Conservation (phyloP, 306 rosid genomes). For the Hippophae gyantsensis region DNA sequence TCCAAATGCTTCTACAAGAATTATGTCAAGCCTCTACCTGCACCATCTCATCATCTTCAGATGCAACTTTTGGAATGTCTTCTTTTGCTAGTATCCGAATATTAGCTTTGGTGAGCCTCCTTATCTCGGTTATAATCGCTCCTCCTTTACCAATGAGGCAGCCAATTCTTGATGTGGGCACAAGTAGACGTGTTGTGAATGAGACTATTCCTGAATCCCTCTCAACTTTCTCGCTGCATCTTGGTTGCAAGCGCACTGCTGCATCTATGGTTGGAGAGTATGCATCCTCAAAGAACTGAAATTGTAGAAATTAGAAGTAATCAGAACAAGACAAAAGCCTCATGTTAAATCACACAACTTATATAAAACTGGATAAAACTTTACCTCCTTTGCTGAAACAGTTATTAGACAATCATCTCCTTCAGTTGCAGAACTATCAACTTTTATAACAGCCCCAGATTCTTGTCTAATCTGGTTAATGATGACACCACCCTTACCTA, state of each 20-base stretch:
- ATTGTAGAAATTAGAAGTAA: slow-evolving; percentile 12
- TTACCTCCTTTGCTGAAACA: slow-evolving; percentile 86
- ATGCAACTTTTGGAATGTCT: slow-evolving; percentile 83
- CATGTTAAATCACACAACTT: neutral
- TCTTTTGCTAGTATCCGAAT: slow-evolving; percentile 85
- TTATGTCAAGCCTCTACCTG: slow-evolving; percentile 43
- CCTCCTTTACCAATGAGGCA: slow-evolving; percentile 99
- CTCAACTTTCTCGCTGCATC: slow-evolving; percentile 90
- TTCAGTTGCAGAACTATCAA: slow-evolving; percentile 84
- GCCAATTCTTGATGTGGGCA: slow-evolving; percentile 88
- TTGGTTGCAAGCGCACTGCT: slow-evolving; percentile 90
- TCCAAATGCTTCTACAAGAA: slow-evolving; percentile 2
- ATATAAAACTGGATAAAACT: slow-evolving; percentile 10
- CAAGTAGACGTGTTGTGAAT: slow-evolving; percentile 85
- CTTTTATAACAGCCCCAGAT: slow-evolving; percentile 82
- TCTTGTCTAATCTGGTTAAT: slow-evolving; percentile 97
- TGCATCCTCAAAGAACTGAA: slow-evolving; percentile 79
- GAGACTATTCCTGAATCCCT: slow-evolving; percentile 94
- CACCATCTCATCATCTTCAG: slow-evolving; percentile 97
- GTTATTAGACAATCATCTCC: slow-evolving; percentile 80
- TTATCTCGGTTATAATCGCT: slow-evolving; percentile 85
- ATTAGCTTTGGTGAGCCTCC: slow-evolving; percentile 87
- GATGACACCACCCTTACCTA: slow-evolving; percentile 90
- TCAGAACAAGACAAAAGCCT: slow-evolving; percentile 14
- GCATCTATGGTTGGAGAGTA: slow-evolving; percentile 83